phyloP scores from a whole-genome alignment of 495 filamentous ascomycete genomes.

The Neurospora sp. region DNA sequence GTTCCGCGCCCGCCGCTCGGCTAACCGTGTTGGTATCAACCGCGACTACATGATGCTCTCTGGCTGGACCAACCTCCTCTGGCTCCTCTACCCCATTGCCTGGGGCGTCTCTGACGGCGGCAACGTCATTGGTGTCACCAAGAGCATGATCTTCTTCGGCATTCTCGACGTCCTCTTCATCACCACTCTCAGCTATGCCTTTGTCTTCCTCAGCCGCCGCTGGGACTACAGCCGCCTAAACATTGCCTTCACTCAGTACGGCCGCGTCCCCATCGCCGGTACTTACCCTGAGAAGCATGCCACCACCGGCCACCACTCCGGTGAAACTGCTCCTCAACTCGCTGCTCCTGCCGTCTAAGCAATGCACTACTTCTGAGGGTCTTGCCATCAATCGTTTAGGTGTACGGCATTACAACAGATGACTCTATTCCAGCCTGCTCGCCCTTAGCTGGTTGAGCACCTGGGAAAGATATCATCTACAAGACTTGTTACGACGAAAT shows the following conservation, averaged over 20 bases:
- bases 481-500: background rate
- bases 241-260: constrained; percentile 45
- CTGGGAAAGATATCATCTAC: background rate
- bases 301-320: constrained; percentile 13
- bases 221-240: constrained; percentile 41
- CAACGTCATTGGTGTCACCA: constrained; percentile 33
- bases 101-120: constrained; percentile 39
- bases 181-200: constrained; percentile 23
- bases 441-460: background rate
- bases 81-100: constrained; percentile 40
- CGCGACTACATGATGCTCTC: constrained; percentile 32
- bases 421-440: background rate
- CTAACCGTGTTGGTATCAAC: constrained; percentile 26
- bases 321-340: constrained; percentile 20
- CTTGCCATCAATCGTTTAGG: background rate
- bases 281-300: constrained; percentile 36
- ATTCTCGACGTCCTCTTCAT: constrained; percentile 34
- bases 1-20: constrained; percentile 13
- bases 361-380: background rate
- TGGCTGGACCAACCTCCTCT: constrained; percentile 35
- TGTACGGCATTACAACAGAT: background rate
- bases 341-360: background rate
- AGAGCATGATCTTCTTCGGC: constrained; percentile 36
- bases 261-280: constrained; percentile 32
- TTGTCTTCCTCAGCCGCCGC: constrained; percentile 27